Evolutionary conservation across 1,139 yeast genomes (phyloP).

Genomic region (Candida sojae): DNA sequence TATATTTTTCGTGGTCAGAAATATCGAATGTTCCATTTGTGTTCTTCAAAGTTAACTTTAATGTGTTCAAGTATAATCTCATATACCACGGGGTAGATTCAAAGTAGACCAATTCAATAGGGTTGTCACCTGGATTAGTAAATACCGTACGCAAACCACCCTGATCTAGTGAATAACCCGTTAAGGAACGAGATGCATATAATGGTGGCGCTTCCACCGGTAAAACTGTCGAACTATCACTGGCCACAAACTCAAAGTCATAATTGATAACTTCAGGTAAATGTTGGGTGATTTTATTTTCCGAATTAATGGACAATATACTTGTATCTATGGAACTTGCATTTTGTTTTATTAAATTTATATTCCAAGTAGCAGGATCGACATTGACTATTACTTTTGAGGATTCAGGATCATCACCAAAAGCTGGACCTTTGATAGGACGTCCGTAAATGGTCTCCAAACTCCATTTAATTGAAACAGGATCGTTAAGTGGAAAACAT

Average conservation of each 20-base stretch:
- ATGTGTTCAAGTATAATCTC: constrained; percentile 76
- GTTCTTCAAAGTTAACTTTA: constrained; percentile 30
- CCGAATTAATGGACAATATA: constrained; percentile 14
- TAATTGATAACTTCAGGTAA: constrained; percentile 32
- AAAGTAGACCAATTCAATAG: constrained; percentile 60
- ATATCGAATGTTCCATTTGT: constrained; percentile 22
- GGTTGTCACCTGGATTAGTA: constrained; percentile 57
- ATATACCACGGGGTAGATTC: constrained; percentile 95
- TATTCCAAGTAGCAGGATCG: constrained; percentile 50
- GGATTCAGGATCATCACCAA: constrained; percentile 40
- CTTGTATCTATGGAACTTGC: constrained; percentile 14
- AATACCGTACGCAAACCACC: constrained; percentile 87
- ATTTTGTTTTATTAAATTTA: constrained; percentile 24
- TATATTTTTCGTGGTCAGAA: constrained; percentile 16
- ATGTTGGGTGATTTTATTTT: constrained; percentile 19
- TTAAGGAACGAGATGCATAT: constrained; percentile 76
- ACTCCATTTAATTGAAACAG: constrained; percentile 52
- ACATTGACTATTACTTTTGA: constrained; percentile 46
- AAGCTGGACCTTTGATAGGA: constrained; percentile 62
- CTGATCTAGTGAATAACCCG: constrained; percentile 88
- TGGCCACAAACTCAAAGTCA: constrained; percentile 36
- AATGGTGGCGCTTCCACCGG: constrained; percentile 60
- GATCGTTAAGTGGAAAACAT: constrained; percentile 76
- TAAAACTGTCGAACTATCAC: constrained; percentile 16
- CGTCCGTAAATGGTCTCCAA: constrained; percentile 72